Percentiles rank a stretch among this genome's conserved stretches.
Conservation (phyloP, 352 stramenopile species). For the Aphanomyces stellatus region DNA sequence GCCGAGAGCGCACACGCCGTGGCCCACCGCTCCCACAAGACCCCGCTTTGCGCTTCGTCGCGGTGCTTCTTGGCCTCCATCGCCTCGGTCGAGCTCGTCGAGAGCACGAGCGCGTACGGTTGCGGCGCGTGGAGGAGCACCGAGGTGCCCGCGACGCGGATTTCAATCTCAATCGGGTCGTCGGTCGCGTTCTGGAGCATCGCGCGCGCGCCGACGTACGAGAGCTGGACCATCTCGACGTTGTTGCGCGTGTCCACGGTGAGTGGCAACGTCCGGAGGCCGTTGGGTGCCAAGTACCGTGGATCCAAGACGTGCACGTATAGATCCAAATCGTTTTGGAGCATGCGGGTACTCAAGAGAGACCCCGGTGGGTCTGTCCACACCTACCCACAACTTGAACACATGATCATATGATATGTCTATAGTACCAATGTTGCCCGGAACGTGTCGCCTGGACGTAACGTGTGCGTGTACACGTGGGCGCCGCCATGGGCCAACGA, state of each 20-base stretch:
- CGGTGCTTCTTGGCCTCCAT: too few relatives aligned
- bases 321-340: slow-evolving; percentile 75
- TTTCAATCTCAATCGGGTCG: slow-evolving; percentile 41
- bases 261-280: slow-evolving; percentile 31
- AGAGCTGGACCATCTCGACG: slow-evolving; percentile 67
- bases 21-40: too few relatives aligned
- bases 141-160: slow-evolving; percentile 55
- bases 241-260: slow-evolving; percentile 64
- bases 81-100: too few relatives aligned
- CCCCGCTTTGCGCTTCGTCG: too few relatives aligned
- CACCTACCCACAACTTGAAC: too few relatives aligned
- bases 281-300: slow-evolving; percentile 35
- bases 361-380: slow-evolving; percentile 73
- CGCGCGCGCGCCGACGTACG: slow-evolving; percentile 45
- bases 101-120: slow-evolving; percentile 58
- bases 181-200: slow-evolving; percentile 22
- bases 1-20: too few relatives aligned
- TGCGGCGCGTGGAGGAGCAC: slow-evolving; percentile 48
- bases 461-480: slow-evolving; percentile 2
- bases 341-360: slow-evolving; percentile 42
- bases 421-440: slow-evolving; percentile 8
- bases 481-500: not conserved
- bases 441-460: not conserved
- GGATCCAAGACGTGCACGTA: slow-evolving; percentile 40
- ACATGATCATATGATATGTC: too few relatives aligned